These are phyloP conservation scores for Meripilus lineatus DNA, from an alignment of 1,284 basidiomycete species.

Conservation along the genomic window DNA sequence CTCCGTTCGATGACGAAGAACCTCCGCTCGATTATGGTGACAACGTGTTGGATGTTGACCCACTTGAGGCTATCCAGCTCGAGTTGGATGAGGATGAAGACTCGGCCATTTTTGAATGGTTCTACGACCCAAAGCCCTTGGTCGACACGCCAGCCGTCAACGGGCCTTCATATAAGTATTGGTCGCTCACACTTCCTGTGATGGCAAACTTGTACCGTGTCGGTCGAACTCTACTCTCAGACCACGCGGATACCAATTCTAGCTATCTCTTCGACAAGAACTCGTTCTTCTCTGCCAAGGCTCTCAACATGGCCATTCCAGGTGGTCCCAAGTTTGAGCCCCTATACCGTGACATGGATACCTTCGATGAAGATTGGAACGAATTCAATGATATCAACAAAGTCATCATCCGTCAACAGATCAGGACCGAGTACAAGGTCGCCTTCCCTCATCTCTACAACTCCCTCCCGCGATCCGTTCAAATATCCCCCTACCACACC, in stretches of 20 bases:
- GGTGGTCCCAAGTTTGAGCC: slow-evolving; percentile 99
- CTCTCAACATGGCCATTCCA: slow-evolving; percentile 96
- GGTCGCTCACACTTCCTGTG: slow-evolving; percentile 88
- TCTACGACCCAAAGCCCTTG: slow-evolving; percentile 96
- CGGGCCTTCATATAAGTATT: slow-evolving; percentile 91
- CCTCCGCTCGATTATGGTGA: slow-evolving; percentile 98
- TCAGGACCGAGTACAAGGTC: slow-evolving; percentile 98
- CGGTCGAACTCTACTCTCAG: slow-evolving; percentile 89
- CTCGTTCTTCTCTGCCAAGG: slow-evolving; percentile 97
- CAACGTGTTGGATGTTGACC: slow-evolving; percentile 97
- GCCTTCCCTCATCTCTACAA: slow-evolving; percentile 99
- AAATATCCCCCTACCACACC: slow-evolving; percentile 87
- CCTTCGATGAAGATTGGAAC: slow-evolving; percentile 99
- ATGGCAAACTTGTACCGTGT: slow-evolving; percentile 98
- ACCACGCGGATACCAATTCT: slow-evolving; percentile 86
- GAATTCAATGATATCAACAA: slow-evolving; percentile 99
- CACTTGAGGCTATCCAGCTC: slow-evolving; percentile 96
- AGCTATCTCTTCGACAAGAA: slow-evolving; percentile 98
- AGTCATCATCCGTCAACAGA: slow-evolving; percentile 98
- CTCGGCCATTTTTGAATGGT: slow-evolving; percentile 94
- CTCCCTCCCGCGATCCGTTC: slow-evolving; percentile 93
- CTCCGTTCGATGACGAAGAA: slow-evolving; percentile 99
- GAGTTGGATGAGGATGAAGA: slow-evolving; percentile 96
- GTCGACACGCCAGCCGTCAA: slow-evolving; percentile 87
- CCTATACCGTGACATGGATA: slow-evolving; percentile 91